Evolutionary conservation across 495 filamentous ascomycete genomes (phyloP), one percentile per base, ranked within the genome.

Genomic region (Glarea lozoyensis): DNA sequence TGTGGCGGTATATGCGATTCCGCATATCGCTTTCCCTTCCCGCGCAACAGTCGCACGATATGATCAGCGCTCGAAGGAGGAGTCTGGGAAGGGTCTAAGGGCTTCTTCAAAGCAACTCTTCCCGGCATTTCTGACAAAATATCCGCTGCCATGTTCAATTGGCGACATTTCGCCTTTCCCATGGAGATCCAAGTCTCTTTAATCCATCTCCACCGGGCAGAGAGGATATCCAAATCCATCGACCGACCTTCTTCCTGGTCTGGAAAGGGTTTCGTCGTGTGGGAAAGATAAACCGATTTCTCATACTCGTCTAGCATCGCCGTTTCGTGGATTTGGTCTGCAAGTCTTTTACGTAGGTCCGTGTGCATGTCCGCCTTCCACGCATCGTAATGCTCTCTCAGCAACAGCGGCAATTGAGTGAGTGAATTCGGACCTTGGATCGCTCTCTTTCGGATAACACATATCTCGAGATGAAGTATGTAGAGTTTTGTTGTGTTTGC

Each of bases 31-130:
- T 45, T 50, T 16, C 35, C 41, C 11, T 6, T 18, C 10, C 10
- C 22, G 36, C 30, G 3, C 21, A 45, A 36, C 20, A 36, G 18
- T 15, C 29, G 30, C 13, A 21, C 25, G 20, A 50, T 44, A 25
- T 50, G 47, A 15, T 31, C 18, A 29, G 25, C 31, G 36, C 42
- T 50, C 12, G 3, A 12, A 0, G 37, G 42, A 11, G 20, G 17
- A 21, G 16, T 33, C 24, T 50, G 48, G 4, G 37, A 45, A 21
- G 42, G 42, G 34, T 50, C 48, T 7, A 42, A 37, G 1, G 37
- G 37, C 19, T 46, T 50, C 23, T 50, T 50, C 48, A 50, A 20
- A 37, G 37, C 31, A 1, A 37, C 2, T 16, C 27, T 49, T 15
- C 41, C 46, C 15, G 48, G 48, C 17, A 37, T 45, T 2, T 38